Evolutionary conservation across 1,284 basidiomycete species (phyloP).

Genomic region (Exsudoporus floridanus): DNA sequence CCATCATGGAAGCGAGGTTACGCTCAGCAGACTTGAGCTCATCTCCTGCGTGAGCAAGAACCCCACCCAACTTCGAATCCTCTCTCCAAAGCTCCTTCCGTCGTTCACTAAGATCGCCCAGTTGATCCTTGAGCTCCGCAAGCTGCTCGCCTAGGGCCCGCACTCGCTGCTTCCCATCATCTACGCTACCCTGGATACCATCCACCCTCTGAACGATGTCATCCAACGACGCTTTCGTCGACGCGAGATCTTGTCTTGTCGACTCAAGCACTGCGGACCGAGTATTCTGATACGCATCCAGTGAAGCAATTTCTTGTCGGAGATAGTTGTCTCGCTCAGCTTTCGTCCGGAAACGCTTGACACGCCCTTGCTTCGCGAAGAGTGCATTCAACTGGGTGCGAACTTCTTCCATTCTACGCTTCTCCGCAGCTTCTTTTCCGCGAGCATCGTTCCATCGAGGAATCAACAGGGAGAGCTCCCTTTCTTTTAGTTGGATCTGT

Average conservation of each 20-base stretch:
- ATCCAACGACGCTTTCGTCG: constrained; percentile 46
- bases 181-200: constrained; percentile 67
- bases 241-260: constrained; percentile 46
- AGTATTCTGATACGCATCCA: constrained; percentile 55
- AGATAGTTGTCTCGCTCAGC: constrained; percentile 82
- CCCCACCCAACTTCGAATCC: constrained; percentile 83
- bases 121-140: constrained; percentile 65
- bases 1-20: constrained; percentile 87
- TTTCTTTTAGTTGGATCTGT: constrained; percentile 65
- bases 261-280: constrained; percentile 54
- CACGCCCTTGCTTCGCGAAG: constrained; percentile 86
- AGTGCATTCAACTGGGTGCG: constrained; percentile 70
- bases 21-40: constrained; percentile 83
- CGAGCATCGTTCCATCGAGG: constrained; percentile 67
- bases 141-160: constrained; percentile 70
- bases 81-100: constrained; percentile 95
- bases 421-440: constrained; percentile 61
- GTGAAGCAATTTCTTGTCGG: constrained; percentile 67
- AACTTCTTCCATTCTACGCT: constrained; percentile 71
- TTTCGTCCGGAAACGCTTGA: constrained; percentile 81
- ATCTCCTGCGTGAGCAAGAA: constrained; percentile 73
- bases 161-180: constrained; percentile 72
- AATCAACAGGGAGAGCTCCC: constrained; percentile 56
- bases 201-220: constrained; percentile 62
- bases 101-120: constrained; percentile 73